Percentiles rank a stretch among this genome's conserved stretches.
Conservation (phyloP, 495 filamentous ascomycete species). For the Penicillium cataractarum region DNA sequence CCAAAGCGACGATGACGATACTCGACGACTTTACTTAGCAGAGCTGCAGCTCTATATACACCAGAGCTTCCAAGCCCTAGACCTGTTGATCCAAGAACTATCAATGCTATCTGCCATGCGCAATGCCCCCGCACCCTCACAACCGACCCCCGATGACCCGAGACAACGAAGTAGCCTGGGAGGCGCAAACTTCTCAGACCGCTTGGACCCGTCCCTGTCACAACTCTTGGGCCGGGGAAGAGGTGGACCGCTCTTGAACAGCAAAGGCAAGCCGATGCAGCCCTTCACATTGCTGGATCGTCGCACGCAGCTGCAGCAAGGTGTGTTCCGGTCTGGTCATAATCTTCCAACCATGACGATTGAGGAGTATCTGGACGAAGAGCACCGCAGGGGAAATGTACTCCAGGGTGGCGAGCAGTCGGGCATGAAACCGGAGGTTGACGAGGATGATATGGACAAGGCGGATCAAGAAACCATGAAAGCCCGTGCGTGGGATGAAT, state of each 20-base stretch:
- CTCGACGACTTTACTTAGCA: slow-evolving; percentile 76
- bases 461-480: slow-evolving; percentile 91
- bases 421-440: slow-evolving; percentile 66
- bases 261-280: slow-evolving; percentile 81
- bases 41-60: slow-evolving; percentile 73
- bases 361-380: slow-evolving; percentile 96
- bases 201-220: slow-evolving; percentile 67
- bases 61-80: slow-evolving; percentile 81
- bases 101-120: slow-evolving; percentile 79
- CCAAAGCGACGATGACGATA: slow-evolving; percentile 74
- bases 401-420: slow-evolving; percentile 80
- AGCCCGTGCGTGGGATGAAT: slow-evolving; percentile 95
- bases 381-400: slow-evolving; percentile 82
- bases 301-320: slow-evolving; percentile 73
- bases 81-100: slow-evolving; percentile 80
- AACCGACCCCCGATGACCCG: slow-evolving; percentile 49
- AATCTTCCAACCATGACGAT: slow-evolving; percentile 97
- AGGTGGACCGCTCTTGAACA: slow-evolving; percentile 77
- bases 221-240: slow-evolving; percentile 55
- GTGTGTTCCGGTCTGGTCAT: slow-evolving; percentile 89
- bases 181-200: slow-evolving; percentile 66
- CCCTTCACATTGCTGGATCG: slow-evolving; percentile 87
- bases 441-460: slow-evolving; percentile 87
- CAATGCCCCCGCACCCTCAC: slow-evolving; percentile 34
- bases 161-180: slow-evolving; percentile 47